Conservation (phyloP, 768 basidiomycete genomes). For the Russula brevipes region DNA sequence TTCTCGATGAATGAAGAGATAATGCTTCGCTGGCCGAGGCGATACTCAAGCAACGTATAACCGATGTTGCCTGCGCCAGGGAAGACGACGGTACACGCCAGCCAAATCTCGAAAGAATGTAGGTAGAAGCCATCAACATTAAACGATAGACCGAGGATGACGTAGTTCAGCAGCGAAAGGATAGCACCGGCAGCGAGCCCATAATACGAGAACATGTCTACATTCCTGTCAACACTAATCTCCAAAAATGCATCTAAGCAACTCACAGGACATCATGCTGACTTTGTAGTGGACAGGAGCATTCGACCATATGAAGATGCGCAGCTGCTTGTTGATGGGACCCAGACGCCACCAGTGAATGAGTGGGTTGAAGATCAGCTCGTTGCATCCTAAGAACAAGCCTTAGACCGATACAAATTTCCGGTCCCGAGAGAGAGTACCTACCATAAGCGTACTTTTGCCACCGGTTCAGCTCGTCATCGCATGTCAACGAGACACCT, state of each 20-base stretch:
- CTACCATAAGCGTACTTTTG: constrained; percentile 80
- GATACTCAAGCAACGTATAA: constrained; percentile 65
- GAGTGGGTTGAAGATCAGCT: constrained; percentile 82
- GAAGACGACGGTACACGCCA: constrained; percentile 67
- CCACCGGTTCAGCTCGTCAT: constrained; percentile 91
- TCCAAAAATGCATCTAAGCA: neutral
- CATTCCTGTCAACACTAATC: neutral
- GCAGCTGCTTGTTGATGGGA: constrained; percentile 78
- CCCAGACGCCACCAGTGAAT: constrained; percentile 71
- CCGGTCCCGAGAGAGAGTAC: constrained; percentile 20
- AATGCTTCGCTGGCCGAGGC: constrained; percentile 52
- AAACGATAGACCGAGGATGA: constrained; percentile 57
- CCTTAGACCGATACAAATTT: neutral
- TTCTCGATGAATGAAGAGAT: constrained; percentile 53
- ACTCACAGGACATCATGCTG: constrained; percentile 68
- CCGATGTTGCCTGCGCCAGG: constrained; percentile 64
- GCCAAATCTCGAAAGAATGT: constrained; percentile 68
- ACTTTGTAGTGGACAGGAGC: constrained; percentile 83
- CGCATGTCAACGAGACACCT: constrained; percentile 82
- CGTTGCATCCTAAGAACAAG: constrained; percentile 50
- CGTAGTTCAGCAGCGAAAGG: constrained; percentile 64
- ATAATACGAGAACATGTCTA: constrained; percentile 48
- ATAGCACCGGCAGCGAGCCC: constrained; percentile 60
- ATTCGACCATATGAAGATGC: constrained; percentile 67
- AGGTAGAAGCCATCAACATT: constrained; percentile 65